Evolutionary conservation across 2,329 filamentous ascomycete genomes (phyloP).

Genomic region (Colletotrichum sublineola): DNA sequence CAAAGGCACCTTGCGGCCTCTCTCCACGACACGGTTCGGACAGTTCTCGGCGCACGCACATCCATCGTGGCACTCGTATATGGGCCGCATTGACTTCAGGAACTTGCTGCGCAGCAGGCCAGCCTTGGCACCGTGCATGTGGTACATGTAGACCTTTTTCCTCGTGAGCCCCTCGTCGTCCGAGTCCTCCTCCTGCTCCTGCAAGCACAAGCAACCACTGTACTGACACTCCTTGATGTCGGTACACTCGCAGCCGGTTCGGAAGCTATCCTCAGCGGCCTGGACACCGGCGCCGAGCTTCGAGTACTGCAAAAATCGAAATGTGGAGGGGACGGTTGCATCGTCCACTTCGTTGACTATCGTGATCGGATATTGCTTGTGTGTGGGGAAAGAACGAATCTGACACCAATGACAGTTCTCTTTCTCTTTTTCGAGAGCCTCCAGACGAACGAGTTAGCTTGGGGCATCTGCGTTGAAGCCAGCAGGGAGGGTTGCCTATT

Average conservation of each 20-base stretch:
- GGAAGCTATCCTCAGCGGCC: conserved; percentile 71
- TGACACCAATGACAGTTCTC: conserved; percentile 72
- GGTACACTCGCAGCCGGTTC: conserved; percentile 77
- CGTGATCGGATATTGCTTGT: conserved; percentile 66
- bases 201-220: conserved; percentile 77
- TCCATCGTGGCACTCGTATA: conserved; percentile 84
- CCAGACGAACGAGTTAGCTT: conserved; percentile 25
- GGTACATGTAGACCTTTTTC: conserved; percentile 72
- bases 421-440: conserved; percentile 57
- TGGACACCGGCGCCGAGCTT: conserved; percentile 72
- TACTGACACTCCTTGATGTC: conserved; percentile 76
- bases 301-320: conserved; percentile 76
- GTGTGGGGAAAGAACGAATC: conserved; percentile 66
- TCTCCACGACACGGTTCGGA: conserved; percentile 82
- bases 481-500: conserved; percentile 14
- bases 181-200: conserved; percentile 68
- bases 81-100: conserved; percentile 68
- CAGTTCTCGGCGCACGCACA: conserved; percentile 76
- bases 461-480: too few species aligned
- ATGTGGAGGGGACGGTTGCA: conserved; percentile 69
- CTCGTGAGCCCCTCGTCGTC: conserved; percentile 50
- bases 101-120: conserved; percentile 66
- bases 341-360: conserved; percentile 75
- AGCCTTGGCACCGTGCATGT: conserved; percentile 64
- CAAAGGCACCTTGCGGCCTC: conserved; percentile 77